phyloP scores from a whole-genome alignment of 2,329 filamentous ascomycete genomes.

The Talaromyces marneffei region DNA sequence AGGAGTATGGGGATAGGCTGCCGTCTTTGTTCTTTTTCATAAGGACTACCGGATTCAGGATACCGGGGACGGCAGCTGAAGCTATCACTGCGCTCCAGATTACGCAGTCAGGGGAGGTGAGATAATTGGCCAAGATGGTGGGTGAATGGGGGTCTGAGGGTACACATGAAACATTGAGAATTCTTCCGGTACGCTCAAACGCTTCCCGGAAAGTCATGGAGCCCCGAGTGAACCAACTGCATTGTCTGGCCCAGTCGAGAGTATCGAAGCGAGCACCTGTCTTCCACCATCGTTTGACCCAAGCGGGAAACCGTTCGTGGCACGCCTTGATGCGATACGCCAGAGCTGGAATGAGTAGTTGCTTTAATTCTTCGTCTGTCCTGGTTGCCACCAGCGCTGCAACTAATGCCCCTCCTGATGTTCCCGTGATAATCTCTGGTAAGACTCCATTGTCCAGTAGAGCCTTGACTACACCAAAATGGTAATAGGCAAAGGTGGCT shows the following conservation, averaged over 20 bases:
- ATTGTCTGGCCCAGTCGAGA: constrained; percentile 79
- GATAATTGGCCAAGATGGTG: constrained; percentile 88
- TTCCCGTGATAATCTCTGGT: constrained; percentile 92
- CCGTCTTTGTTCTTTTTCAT: constrained; percentile 80
- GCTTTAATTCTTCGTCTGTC: constrained; percentile 83
- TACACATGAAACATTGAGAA: constrained; percentile 92
- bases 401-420: constrained; percentile 86
- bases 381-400: constrained; percentile 81
- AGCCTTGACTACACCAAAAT: constrained; percentile 87
- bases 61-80: constrained; percentile 91
- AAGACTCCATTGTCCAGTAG: constrained; percentile 78
- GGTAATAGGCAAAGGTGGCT: constrained; percentile 92
- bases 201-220: constrained; percentile 93
- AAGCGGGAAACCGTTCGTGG: constrained; percentile 67
- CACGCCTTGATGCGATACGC: constrained; percentile 80
- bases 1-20: constrained; percentile 79
- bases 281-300: constrained; percentile 79
- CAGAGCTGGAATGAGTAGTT: constrained; percentile 79
- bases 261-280: constrained; percentile 94
- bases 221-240: constrained; percentile 84
- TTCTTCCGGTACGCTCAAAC: constrained; percentile 86
- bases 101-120: constrained; percentile 92
- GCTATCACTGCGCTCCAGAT: constrained; percentile 97
- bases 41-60: constrained; percentile 89
- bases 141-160: constrained; percentile 92